Evolutionary conservation across 2,329 filamentous ascomycete genomes (phyloP), one percentile per base, ranked within the genome.

Genomic region (Ceratocystis cubensis): DNA sequence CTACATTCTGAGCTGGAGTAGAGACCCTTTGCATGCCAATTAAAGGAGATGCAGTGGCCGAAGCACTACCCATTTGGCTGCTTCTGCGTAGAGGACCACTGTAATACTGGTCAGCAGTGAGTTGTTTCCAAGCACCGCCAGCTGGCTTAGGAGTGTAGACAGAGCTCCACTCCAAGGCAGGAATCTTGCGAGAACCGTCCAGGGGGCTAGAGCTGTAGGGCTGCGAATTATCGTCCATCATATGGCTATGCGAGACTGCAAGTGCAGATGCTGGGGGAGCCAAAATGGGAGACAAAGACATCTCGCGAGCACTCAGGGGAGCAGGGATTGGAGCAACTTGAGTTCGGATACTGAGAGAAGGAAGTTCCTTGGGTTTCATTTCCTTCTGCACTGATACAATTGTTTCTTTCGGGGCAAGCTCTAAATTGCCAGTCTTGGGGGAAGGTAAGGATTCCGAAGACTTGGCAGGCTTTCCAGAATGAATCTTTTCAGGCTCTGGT

Each of bases 41-140:
- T 57, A 65, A 48, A 15, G 64, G 64, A 59, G 64, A 65, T 8
- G 45, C 57, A 59, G 64, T 41, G 50, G 64, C 41, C 5, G 64
- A 48, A n/a, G 22, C 22, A 20, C 64, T 37, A 13, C 56, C 64
- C n/a, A 61, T 61, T 20, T 62, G 63, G 25, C 63, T 59, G 30
- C 45, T 63, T 22, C 66, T 63, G 45, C 57, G 63, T 30, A 61
- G 28, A 20, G 64, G 53, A 20, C 67, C 67, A 20, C 65, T 68
- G 15, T 68, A 68, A 41, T 68, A 68, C 41, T 68, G 67, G 30
- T 66, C 67, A 17, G 67, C 63, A 44, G 67, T 68, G 6, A 68
- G 45, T 45, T 66, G 64, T 15, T 56, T 53, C 67, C 67, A 68
- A 20, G 67, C 67, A 37, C 63, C 56, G 25, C 65, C 61, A 61